Evolutionary conservation across 306 rosid species (phyloP).

Genomic region (Castanospermum australe): DNA sequence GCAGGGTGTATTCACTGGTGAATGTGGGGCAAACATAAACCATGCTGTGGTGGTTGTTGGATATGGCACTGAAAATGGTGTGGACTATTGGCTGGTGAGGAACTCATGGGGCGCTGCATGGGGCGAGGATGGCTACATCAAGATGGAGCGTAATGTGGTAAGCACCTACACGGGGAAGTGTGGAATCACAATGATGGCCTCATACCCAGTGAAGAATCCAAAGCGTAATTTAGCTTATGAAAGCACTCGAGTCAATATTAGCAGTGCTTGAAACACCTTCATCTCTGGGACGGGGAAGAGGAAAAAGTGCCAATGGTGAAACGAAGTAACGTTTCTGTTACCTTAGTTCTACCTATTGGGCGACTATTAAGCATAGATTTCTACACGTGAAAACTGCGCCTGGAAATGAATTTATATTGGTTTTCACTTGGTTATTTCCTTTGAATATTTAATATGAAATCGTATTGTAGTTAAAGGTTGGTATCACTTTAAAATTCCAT

Average conservation of each 20-base stretch:
- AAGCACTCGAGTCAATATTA: conserved; percentile 19
- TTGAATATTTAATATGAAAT: too few species aligned
- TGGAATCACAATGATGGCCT: conserved; percentile 60
- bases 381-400: not conserved
- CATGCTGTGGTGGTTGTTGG: conserved; percentile 70
- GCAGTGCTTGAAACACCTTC: conserved; percentile 33
- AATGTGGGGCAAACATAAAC: conserved; percentile 54
- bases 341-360: not conserved
- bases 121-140: conserved; percentile 71
- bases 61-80: conserved; percentile 58
- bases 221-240: conserved; percentile 1
- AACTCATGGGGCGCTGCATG: conserved; percentile 65
- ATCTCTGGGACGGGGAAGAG: not conserved
- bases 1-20: conserved; percentile 62
- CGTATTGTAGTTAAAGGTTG: too few species aligned
- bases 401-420: not conserved
- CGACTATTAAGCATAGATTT: conserved; percentile 1
- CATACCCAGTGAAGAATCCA: conserved; percentile 53
- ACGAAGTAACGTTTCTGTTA: not conserved
- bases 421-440: too few species aligned
- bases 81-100: conserved; percentile 72
- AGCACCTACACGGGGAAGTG: conserved; percentile 47
- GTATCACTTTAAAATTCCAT: too few species aligned
- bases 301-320: too few species aligned
- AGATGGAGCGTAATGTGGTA: conserved; percentile 45